A percentile compares a stretch with the other conserved stretches of the same genome.
These are phyloP conservation scores for Singerocomus rubriflavus DNA, from an alignment of 1,284 basidiomycete species.

Conservation along the genomic window DNA sequence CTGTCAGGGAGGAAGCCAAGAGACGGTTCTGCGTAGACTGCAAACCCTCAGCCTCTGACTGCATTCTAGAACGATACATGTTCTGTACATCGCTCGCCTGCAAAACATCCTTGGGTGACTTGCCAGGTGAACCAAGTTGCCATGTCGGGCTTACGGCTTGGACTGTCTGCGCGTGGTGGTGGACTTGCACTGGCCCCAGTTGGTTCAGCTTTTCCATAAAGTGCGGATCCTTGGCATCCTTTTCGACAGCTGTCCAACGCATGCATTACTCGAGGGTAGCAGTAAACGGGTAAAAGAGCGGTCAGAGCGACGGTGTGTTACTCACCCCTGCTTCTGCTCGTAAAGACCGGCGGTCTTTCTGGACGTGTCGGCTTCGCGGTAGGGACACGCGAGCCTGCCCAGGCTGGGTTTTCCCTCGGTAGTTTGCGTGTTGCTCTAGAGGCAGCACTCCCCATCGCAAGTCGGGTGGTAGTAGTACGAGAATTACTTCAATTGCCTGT, in stretches of 20 bases:
- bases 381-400: constrained; percentile 52
- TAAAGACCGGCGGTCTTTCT: constrained; percentile 43
- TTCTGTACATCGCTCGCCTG: constrained; percentile 38
- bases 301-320: not conserved
- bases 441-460: constrained; percentile 61
- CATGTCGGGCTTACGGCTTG: constrained; percentile 45
- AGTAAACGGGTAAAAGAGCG: not conserved
- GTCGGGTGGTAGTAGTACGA: not conserved
- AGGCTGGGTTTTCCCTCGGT: constrained; percentile 52
- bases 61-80: constrained; percentile 50
- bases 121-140: not conserved
- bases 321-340: constrained; percentile 51
- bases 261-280: not conserved
- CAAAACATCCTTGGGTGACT: not conserved
- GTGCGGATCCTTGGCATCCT: constrained; percentile 73
- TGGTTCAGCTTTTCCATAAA: constrained; percentile 68
- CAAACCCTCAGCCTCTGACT: constrained; percentile 51
- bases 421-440: constrained; percentile 68
- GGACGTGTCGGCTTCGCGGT: constrained; percentile 8
- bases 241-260: constrained; percentile 51
- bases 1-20: constrained; percentile 52
- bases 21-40: constrained; percentile 44
- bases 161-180: constrained; percentile 58
- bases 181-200: constrained; percentile 72
- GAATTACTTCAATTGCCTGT: not conserved